Percentiles rank a stretch among this genome's conserved stretches.
Conservation (phyloP, 306 rosid species). For the Acacia crassicarpa region DNA sequence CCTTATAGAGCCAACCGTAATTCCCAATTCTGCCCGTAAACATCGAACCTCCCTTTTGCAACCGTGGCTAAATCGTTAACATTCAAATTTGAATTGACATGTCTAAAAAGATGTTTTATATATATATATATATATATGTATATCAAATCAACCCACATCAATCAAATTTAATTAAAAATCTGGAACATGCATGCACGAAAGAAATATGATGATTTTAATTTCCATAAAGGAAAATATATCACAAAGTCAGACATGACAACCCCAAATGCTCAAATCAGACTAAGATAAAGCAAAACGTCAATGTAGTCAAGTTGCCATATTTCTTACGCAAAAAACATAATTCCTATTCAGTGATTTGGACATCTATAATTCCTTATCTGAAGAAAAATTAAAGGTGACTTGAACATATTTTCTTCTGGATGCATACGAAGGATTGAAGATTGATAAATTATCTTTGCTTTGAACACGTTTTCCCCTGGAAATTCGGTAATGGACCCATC, state of each 20-base stretch:
- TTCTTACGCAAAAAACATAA: not conserved
- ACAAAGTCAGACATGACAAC: not conserved
- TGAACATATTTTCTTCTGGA: not conserved
- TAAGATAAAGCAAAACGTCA: not conserved
- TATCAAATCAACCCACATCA: not conserved
- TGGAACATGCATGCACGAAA: not conserved
- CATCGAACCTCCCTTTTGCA: too few species aligned
- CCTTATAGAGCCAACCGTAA: too few species aligned
- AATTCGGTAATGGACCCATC: not conserved
- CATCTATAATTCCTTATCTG: not conserved
- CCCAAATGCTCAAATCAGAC: not conserved
- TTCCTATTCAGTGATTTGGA: not conserved
- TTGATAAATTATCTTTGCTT: not conserved
- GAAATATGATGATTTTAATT: not conserved
- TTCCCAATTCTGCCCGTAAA: too few species aligned
- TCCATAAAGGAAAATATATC: not conserved
- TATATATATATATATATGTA: too few species aligned
- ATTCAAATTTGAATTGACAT: not conserved
- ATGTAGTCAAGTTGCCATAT: not conserved
- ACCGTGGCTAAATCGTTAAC: too few species aligned
- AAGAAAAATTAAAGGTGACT: not conserved
- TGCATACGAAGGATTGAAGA: not conserved
- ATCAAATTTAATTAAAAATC: not conserved
- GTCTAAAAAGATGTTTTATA: not conserved
- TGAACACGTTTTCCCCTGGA: not conserved